Conservation (phyloP, 805 yeast species). For the Zygotorulaspora florentina region DNA sequence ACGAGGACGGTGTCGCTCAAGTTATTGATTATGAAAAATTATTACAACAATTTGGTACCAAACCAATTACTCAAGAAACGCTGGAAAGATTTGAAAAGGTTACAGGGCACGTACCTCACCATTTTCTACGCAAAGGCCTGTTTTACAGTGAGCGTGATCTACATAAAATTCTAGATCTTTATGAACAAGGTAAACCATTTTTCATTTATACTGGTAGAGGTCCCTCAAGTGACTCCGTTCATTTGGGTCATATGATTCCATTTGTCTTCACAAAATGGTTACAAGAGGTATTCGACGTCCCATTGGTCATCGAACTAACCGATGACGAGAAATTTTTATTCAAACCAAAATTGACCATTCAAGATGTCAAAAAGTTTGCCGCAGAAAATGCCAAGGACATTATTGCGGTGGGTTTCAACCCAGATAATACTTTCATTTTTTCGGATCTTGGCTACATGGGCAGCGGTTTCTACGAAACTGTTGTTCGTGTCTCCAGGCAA, state of each 20-base stretch:
- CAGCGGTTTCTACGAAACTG: conserved; percentile 89
- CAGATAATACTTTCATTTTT: conserved; percentile 91
- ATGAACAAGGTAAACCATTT: conserved; percentile 93
- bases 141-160: conserved; percentile 91
- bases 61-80: conserved; percentile 61
- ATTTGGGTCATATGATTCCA: conserved; percentile 95
- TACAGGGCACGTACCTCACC: conserved; percentile 91
- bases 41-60: conserved; percentile 84
- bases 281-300: conserved; percentile 96
- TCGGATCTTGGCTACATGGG: conserved; percentile 92
- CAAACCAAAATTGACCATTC: conserved; percentile 83
- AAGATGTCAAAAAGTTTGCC: conserved; percentile 79
- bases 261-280: conserved; percentile 95
- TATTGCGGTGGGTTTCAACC: conserved; percentile 89
- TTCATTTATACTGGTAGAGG: conserved; percentile 97
- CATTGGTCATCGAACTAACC: conserved; percentile 87
- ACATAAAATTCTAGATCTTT: conserved; percentile 69
- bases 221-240: conserved; percentile 91
- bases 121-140: conserved; percentile 81
- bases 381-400: conserved; percentile 86
- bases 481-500: conserved; percentile 86
- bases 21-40: conserved; percentile 89
- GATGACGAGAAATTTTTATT: conserved; percentile 97
- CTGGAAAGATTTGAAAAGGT: conserved; percentile 69
- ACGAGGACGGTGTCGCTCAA: conserved; percentile 78